These are phyloP conservation scores for Globisporangium mamillatum DNA, from an alignment of 352 stramenopile genomes.

Conservation along the genomic window DNA sequence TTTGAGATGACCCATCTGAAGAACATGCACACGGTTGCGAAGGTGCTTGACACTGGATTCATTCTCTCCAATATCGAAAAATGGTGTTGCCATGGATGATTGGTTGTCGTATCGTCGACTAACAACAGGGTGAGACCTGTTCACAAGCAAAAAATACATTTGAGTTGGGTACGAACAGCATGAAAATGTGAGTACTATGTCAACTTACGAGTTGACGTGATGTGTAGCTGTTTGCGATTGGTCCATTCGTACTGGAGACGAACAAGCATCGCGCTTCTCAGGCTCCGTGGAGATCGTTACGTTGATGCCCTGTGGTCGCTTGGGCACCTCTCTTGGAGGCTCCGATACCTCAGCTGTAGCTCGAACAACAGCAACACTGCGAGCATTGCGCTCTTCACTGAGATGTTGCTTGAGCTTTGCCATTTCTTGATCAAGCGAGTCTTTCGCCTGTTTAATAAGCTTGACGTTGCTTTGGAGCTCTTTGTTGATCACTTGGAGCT, in stretches of 20 bases:
- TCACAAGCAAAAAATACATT: constrained; percentile 1
- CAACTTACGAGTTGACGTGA: constrained; percentile 1
- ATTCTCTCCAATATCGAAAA: constrained; percentile 14
- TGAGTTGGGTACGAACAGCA: constrained; percentile 8
- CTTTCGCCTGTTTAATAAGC: constrained; percentile 73
- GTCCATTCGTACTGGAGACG: constrained; percentile 48
- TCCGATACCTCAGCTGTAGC: constrained; percentile 15
- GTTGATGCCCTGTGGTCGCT: not conserved
- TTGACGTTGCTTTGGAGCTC: constrained; percentile 86
- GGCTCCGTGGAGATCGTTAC: constrained; percentile 19
- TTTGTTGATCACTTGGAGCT: constrained; percentile 73
- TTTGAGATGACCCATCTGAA: constrained; percentile 89
- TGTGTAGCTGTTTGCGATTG: constrained; percentile 4
- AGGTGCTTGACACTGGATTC: constrained; percentile 55
- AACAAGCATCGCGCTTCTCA: constrained; percentile 60
- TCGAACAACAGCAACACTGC: constrained; percentile 30
- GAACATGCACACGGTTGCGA: constrained; percentile 77
- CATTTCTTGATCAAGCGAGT: constrained; percentile 63
- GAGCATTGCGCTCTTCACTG: constrained; percentile 60
- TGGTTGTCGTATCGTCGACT: constrained; percentile 33
- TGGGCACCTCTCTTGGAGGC: constrained; percentile 15
- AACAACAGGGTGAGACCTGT: constrained; percentile 30
- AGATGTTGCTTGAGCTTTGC: constrained; percentile 58
- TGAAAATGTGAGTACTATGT: not conserved
- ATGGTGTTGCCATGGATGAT: constrained; percentile 3